Conservation (phyloP, 768 basidiomycete genomes). For the Tylopilus rubrobrunneus region DNA sequence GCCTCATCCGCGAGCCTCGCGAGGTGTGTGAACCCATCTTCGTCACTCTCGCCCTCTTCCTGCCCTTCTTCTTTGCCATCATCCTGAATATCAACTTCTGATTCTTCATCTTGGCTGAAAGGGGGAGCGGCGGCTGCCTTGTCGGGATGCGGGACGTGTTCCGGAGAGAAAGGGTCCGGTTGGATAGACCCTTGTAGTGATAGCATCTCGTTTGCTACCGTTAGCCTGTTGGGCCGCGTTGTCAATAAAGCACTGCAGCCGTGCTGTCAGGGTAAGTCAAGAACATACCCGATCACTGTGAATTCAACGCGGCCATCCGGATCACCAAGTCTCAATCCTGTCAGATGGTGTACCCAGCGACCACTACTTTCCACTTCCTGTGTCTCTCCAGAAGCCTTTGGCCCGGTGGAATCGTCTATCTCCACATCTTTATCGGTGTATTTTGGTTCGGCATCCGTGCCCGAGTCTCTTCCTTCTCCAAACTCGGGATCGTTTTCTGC, state of each 20-base stretch:
- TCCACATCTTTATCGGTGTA: not conserved
- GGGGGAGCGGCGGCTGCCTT: conserved; percentile 4
- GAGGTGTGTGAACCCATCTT: conserved; percentile 31
- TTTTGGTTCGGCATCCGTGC: conserved; percentile 18
- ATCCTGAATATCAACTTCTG: conserved; percentile 18
- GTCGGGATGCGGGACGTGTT: conserved; percentile 41
- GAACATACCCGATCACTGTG: conserved; percentile 73
- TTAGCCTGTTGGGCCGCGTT: conserved; percentile 49
- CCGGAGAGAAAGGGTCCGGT: conserved; percentile 65
- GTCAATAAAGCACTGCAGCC: conserved; percentile 4
- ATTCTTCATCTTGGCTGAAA: conserved; percentile 7
- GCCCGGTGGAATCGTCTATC: not conserved
- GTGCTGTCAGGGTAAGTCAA: not conserved
- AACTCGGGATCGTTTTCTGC: conserved; percentile 78
- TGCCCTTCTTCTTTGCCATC: conserved; percentile 1
- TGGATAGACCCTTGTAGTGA: conserved; percentile 85
- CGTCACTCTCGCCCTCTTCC: conserved; percentile 24
- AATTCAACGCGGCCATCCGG: conserved; percentile 67
- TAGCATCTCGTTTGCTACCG: conserved; percentile 90
- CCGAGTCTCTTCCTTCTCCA: conserved; percentile 35
- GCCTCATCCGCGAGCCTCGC: conserved; percentile 30
- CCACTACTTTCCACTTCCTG: conserved; percentile 52
- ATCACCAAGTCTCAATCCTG: conserved; percentile 68
- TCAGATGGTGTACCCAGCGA: conserved; percentile 73
- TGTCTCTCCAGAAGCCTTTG: conserved; percentile 12